These are phyloP conservation scores for Botrytis hyacinthi DNA, from an alignment of 2,329 filamentous ascomycete genomes.

Conservation along the genomic window DNA sequence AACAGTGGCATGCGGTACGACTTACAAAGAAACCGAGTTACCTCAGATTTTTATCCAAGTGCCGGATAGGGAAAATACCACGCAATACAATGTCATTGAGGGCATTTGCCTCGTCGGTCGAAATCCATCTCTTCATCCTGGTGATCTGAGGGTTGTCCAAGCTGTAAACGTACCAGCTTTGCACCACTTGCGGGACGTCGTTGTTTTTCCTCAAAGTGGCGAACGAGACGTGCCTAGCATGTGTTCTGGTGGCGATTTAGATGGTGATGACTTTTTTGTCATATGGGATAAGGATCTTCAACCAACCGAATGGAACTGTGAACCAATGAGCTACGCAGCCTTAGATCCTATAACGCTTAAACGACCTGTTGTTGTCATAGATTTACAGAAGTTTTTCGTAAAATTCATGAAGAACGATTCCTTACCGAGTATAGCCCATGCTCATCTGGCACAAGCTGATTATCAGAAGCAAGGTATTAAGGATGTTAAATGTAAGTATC, in stretches of 20 bases:
- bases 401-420: constrained; percentile 89
- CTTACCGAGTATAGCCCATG: constrained; percentile 73
- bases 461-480: constrained; percentile 58
- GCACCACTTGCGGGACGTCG: constrained; percentile 75
- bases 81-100: constrained; percentile 61
- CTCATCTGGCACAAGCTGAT: constrained; percentile 80
- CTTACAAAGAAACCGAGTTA: constrained; percentile 48
- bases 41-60: constrained; percentile 91
- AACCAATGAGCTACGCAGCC: constrained; percentile 74
- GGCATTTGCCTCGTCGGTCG: constrained; percentile 82
- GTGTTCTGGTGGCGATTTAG: constrained; percentile 93
- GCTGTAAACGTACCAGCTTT: constrained; percentile 76
- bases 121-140: constrained; percentile 91
- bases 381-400: constrained; percentile 84
- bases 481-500: constrained; percentile 60
- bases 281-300: constrained; percentile 82
- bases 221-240: constrained; percentile 86
- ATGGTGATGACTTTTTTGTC: constrained; percentile 93
- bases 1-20: constrained; percentile 39
- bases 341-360: constrained; percentile 55
- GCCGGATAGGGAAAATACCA: constrained; percentile 53
- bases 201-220: constrained; percentile 81
- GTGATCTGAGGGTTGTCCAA: constrained; percentile 83
- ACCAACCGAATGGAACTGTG: constrained; percentile 65
- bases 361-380: constrained; percentile 64